Percentiles rank a stretch among this genome's conserved stretches.
phyloP scores from a whole-genome alignment of 164 flowering plant genomes.

The Brasenia schreberi region DNA sequence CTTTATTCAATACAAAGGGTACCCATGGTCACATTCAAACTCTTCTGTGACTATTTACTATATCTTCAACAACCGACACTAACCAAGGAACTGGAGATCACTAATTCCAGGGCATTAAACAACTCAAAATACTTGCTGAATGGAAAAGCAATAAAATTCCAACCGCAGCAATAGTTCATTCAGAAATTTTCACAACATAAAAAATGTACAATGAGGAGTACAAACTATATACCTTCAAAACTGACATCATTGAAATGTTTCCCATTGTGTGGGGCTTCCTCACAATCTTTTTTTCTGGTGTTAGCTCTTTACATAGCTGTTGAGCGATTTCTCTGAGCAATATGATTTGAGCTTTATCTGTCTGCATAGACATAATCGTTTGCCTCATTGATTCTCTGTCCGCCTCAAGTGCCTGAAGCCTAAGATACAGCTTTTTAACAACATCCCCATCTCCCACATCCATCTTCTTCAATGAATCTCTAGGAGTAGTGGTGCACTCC shows the following conservation, averaged over 20 bases:
- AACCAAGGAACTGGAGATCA: no score
- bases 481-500: conserved; percentile 38
- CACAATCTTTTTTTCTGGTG: conserved; percentile 40
- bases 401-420: conserved; percentile 97
- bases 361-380: conserved; percentile 75
- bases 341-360: conserved; percentile 79
- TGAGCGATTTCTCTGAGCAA: conserved; percentile 88
- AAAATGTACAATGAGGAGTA: not conserved
- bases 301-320: conserved; percentile 57
- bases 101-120: no score
- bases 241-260: conserved; percentile 34
- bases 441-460: conserved; percentile 60
- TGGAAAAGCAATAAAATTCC: no score
- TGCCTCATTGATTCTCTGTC: conserved; percentile 96
- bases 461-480: conserved; percentile 23
- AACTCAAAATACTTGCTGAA: no score
- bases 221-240: conserved; percentile 46
- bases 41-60: no score
- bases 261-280: conserved; percentile 37
- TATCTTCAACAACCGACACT: no score
- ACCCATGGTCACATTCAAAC: no score
- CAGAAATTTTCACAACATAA: no score
- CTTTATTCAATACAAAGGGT: no score
- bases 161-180: no score
- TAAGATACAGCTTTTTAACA: conserved; percentile 52